Evolutionary conservation across 306 rosid species (phyloP).

Genomic region (Pachyrhizus erosus): DNA sequence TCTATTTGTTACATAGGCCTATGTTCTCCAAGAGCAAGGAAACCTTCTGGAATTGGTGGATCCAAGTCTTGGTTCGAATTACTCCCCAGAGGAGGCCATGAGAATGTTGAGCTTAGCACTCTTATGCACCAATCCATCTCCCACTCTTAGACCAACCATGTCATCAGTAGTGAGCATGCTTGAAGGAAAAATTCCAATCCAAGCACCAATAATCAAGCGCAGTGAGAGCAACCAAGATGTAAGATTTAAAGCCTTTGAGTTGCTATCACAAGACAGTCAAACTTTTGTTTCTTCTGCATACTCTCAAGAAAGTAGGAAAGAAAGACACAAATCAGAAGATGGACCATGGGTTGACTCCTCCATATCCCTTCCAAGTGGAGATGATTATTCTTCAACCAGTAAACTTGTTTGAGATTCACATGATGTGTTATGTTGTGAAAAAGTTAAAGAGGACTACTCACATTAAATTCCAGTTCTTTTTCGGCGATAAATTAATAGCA

Average conservation of each 20-base stretch:
- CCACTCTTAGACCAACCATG: slow-evolving; percentile 83
- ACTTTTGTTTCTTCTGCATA: slow-evolving; percentile 47
- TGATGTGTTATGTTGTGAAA: no score
- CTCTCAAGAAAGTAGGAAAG: slow-evolving; percentile 51
- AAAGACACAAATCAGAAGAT: slow-evolving; percentile 45
- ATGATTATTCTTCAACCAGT: slow-evolving; percentile 45
- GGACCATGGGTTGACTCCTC: slow-evolving; percentile 69
- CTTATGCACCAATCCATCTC: slow-evolving; percentile 79
- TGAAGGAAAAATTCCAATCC: slow-evolving; percentile 67
- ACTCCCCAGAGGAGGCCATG: slow-evolving; percentile 63
- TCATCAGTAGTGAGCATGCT: slow-evolving; percentile 83
- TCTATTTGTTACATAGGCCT: slow-evolving; percentile 57
- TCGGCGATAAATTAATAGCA: neutral
- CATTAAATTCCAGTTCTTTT: neutral
- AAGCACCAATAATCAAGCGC: slow-evolving; percentile 53
- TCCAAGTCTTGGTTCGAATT: slow-evolving; percentile 65
- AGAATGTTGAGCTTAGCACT: slow-evolving; percentile 70
- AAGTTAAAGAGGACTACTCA: neutral
- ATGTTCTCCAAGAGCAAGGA: slow-evolving; percentile 86
- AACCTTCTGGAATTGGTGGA: slow-evolving; percentile 73
- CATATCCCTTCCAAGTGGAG: slow-evolving; percentile 48
- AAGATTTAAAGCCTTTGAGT: slow-evolving; percentile 67
- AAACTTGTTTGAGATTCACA: slow-evolving; percentile 34
- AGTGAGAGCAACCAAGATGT: slow-evolving; percentile 42
- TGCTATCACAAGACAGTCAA: slow-evolving; percentile 60